Evolutionary conservation across 805 yeast genomes (phyloP).

Genomic region (Ogataea methanolica): DNA sequence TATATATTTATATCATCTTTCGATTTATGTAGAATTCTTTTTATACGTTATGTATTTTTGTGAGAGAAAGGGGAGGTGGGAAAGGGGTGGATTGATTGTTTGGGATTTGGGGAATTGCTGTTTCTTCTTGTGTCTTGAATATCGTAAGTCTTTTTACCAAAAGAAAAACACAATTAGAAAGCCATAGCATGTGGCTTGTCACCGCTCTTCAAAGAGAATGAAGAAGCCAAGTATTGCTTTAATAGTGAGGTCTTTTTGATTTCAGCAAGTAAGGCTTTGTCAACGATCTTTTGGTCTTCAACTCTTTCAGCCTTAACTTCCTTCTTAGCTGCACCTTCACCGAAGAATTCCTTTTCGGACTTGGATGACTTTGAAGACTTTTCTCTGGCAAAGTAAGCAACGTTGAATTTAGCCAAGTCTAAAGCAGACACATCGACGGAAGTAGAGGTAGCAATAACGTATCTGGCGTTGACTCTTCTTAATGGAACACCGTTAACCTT

Average conservation of each 20-base stretch:
- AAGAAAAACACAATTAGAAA: slow-evolving; percentile 59
- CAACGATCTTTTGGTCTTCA: slow-evolving; percentile 94
- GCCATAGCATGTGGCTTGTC: slow-evolving; percentile 98
- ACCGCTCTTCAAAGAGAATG: slow-evolving; percentile 96
- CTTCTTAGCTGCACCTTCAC: slow-evolving; percentile 70
- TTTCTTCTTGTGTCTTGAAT: neutral
- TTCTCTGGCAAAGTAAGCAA: slow-evolving; percentile 95
- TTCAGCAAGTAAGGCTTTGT: slow-evolving; percentile 85
- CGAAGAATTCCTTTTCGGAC: slow-evolving; percentile 90
- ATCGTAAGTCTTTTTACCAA: neutral
- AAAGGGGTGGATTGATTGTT: neutral
- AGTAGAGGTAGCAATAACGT: slow-evolving; percentile 98
- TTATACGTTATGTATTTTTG: too few relatives aligned
- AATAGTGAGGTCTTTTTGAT: slow-evolving; percentile 96
- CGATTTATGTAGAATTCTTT: too few relatives aligned
- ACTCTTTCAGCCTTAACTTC: slow-evolving; percentile 90
- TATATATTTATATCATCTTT: neutral
- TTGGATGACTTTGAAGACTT: slow-evolving; percentile 76
- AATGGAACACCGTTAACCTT: slow-evolving; percentile 99
- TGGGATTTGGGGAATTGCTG: neutral
- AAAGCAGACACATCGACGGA: slow-evolving; percentile 73
- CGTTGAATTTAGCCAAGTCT: slow-evolving; percentile 87
- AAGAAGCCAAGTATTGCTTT: slow-evolving; percentile 91
- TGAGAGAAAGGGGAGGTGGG: too few relatives aligned
- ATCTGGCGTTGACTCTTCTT: slow-evolving; percentile 98